Percentiles rank a stretch among this genome's conserved stretches.
These are phyloP conservation scores for Kazachstania africana DNA, from an alignment of 805 yeast genomes.

Conservation along the genomic window DNA sequence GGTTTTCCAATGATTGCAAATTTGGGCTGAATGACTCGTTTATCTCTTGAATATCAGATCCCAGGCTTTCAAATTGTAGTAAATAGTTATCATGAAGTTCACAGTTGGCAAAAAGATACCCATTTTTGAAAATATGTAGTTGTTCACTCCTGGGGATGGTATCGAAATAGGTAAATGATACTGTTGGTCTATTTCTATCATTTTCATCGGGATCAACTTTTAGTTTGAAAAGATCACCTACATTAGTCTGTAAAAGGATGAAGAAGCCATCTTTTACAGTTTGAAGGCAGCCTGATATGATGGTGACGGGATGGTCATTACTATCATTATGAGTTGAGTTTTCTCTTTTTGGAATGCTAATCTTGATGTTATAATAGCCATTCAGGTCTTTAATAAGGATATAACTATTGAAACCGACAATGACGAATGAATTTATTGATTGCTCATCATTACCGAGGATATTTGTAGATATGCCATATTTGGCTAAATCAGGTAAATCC, in stretches of 20 bases:
- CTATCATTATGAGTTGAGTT: constrained; percentile 8
- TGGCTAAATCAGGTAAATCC: constrained; percentile 45
- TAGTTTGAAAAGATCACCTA: constrained; percentile 70
- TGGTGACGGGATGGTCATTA: constrained; percentile 19
- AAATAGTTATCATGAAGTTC: constrained; percentile 51
- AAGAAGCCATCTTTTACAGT: constrained; percentile 51
- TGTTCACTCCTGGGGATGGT: constrained; percentile 49
- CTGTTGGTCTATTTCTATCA: constrained; percentile 25
- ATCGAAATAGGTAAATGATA: constrained; percentile 63
- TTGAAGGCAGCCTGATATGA: constrained; percentile 54
- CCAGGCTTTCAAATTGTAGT: constrained; percentile 73
- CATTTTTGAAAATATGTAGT: constrained; percentile 56
- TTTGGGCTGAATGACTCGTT: constrained; percentile 19
- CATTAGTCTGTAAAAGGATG: constrained; percentile 52
- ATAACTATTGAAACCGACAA: constrained; percentile 48
- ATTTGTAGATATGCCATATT: constrained; percentile 11
- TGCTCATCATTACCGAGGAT: constrained; percentile 27
- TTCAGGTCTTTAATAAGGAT: constrained; percentile 40
- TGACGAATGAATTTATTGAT: constrained; percentile 29
- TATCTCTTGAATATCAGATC: constrained; percentile 29
- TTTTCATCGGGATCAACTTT: constrained; percentile 36
- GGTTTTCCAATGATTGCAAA: constrained; percentile 34
- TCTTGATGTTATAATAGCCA: constrained; percentile 25
- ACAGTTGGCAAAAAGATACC: constrained; percentile 59
- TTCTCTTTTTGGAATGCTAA: constrained; percentile 47